phyloP scores from a whole-genome alignment of 371 early-diverging fungal species.

The Mortierella sp. region DNA sequence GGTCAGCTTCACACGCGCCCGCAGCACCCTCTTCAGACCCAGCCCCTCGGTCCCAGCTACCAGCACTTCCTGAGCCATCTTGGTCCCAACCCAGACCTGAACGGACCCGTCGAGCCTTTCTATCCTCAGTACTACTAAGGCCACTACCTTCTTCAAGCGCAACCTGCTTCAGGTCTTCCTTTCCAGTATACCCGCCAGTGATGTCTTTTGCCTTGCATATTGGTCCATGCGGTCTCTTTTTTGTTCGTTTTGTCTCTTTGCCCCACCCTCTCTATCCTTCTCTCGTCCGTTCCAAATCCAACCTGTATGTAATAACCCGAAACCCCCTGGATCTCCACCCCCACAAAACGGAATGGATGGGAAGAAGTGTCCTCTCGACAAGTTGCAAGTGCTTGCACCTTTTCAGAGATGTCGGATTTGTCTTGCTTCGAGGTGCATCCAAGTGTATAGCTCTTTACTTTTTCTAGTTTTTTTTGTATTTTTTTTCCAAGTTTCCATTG shows the following conservation, averaged over 20 bases:
- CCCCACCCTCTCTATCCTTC: background rate
- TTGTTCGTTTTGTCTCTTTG: background rate
- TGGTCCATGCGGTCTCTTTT: constrained; percentile 1
- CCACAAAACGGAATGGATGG: constrained; percentile 1
- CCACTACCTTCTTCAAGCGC: too few species aligned
- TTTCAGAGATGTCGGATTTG: background rate
- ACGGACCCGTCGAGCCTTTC: constrained; percentile 16
- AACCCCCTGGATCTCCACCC: background rate
- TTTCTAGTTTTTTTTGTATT: background rate
- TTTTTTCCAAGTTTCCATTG: background rate
- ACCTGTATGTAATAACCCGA: constrained; percentile 3
- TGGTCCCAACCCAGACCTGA: constrained; percentile 24
- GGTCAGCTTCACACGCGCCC: constrained; percentile 16
- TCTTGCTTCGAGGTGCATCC: background rate
- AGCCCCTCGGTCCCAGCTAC: constrained; percentile 21
- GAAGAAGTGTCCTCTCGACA: background rate
- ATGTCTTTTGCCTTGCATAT: background rate
- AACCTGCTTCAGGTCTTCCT: background rate
- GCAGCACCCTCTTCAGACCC: constrained; percentile 25
- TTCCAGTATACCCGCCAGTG: constrained; percentile 3
- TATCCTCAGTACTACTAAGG: constrained; percentile 1
- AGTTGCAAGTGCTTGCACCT: background rate
- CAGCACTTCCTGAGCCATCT: constrained; percentile 32
- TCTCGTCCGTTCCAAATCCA: background rate
- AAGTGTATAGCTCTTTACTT: constrained; percentile 2